Conservation (phyloP, 805 yeast genomes). For the Teunomyces atbi region DNA sequence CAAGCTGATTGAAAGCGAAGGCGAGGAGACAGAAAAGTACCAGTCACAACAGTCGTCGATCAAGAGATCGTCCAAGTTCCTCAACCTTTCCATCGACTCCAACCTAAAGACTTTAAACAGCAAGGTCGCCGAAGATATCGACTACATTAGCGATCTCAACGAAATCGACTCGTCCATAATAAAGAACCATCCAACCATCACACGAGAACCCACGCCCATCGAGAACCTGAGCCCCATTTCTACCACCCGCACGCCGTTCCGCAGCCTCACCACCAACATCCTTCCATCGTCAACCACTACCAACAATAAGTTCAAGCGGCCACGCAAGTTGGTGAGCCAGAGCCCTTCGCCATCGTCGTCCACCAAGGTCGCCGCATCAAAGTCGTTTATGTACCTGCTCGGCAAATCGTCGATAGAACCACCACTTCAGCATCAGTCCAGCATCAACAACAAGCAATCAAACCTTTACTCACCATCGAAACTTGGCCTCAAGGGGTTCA, state of each 20-base stretch:
- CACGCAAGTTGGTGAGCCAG: slow-evolving; percentile 43
- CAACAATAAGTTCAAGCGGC: slow-evolving; percentile 40
- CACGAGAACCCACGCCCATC: slow-evolving; percentile 10
- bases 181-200: slow-evolving; percentile 5
- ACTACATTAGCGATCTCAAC: slow-evolving; percentile 23
- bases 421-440: neutral
- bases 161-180: slow-evolving; percentile 22
- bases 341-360: slow-evolving; percentile 40
- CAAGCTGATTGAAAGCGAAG: slow-evolving; percentile 7
- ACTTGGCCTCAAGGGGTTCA: slow-evolving; percentile 27
- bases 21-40: slow-evolving; percentile 9
- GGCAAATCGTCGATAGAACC: slow-evolving; percentile 6
- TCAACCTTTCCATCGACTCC: slow-evolving; percentile 40
- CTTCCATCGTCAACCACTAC: slow-evolving; percentile 13
- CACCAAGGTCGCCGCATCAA: slow-evolving; percentile 6
- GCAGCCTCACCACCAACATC: neutral
- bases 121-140: slow-evolving; percentile 17
- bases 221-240: slow-evolving; percentile 12
- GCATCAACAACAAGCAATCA: slow-evolving; percentile 3
- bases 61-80: slow-evolving; percentile 41
- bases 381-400: slow-evolving; percentile 10
- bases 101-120: slow-evolving; percentile 12
- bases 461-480: slow-evolving; percentile 27
- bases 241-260: slow-evolving; percentile 9
- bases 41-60: slow-evolving; percentile 25